Conservation (phyloP, 1,139 yeast genomes). For the Pneumocystis carinii region DNA sequence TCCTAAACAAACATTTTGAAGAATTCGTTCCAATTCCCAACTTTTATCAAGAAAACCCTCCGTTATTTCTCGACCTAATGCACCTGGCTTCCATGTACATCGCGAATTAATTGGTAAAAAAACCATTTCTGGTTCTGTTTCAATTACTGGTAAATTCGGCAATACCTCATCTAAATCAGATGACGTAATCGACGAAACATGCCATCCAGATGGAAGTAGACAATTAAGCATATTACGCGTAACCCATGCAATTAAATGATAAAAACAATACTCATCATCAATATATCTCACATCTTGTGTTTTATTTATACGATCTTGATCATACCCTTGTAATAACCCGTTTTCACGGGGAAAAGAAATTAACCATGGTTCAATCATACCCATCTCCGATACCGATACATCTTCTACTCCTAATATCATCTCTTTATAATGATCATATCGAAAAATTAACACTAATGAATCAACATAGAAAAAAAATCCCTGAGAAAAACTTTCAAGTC, state of each 20-base stretch:
- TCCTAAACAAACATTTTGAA: constrained; percentile 5
- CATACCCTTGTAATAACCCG: no score
- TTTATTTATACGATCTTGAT: no score
- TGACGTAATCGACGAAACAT: background rate
- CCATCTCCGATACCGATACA: no score
- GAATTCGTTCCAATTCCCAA: constrained; percentile 28
- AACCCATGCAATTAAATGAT: background rate
- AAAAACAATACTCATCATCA: background rate
- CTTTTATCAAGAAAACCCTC: constrained; percentile 31
- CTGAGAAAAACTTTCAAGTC: background rate
- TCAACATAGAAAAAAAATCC: background rate
- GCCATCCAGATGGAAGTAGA: background rate
- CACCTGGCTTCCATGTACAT: constrained; percentile 25
- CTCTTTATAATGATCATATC: background rate
- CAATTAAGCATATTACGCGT: background rate
- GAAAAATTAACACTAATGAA: background rate
- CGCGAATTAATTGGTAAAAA: constrained; percentile 28
- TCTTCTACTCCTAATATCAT: no score
- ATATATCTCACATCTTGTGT: background rate
- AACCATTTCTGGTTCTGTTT: constrained; percentile 19
- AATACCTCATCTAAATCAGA: background rate
- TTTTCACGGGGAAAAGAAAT: no score
- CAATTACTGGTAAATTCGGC: background rate
- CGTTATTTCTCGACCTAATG: constrained; percentile 24
- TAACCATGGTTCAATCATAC: no score